Base-by-base conservation (phyloP, 306 rosid genomes). In the apple (Malus domestica) region DNA sequence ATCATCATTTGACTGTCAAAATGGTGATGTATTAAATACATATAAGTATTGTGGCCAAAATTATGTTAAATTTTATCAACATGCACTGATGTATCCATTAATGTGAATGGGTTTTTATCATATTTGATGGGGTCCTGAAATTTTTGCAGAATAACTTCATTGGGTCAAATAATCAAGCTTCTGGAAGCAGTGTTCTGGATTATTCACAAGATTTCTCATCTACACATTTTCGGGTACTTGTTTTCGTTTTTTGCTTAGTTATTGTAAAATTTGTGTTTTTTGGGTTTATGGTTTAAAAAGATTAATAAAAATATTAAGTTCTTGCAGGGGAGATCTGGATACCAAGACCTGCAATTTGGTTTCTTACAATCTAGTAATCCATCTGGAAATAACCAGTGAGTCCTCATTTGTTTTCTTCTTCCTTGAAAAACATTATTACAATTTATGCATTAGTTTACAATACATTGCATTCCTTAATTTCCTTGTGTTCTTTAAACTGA, bases 161-260 rank as follows among this genome's bases (percentile, higher is more conserved):
- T 64, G 71, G 38, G 79, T 65, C 76, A 46, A 78, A 84, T 57
- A 85, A 75, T 66, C 91, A 90, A 81, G 86, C 79, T 57, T 89
- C 91, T 8, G 74, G 74, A 70, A 84, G 81, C 35, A 89, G 90
- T 72, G 82, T 76, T 80, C 40, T 85, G 55, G 93, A 89, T 44
- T 88, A 76, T 76, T 95, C 97, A 66, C 96, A 92, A 85, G 96
- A 95, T 73, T 89, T 85, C 74, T 90, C 98, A 45, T 87, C 97
- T n/a, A 96, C 83, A 68, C 86, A 90, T 71, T 87, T 87, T 84
- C 80, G 88, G 96, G 99, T 95, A 85, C 68, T 78, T 73, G 61
- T 14, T 54, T 51, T 52, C 52, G 16, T 27, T 13, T 78, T 20
- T 7, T 55, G 10, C 61, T 77, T 45, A 10, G 13, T 78, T 66